Base-by-base conservation (phyloP, 225 moss, liverwort and hornwort genomes). In the Physcomitrium patens region DNA sequence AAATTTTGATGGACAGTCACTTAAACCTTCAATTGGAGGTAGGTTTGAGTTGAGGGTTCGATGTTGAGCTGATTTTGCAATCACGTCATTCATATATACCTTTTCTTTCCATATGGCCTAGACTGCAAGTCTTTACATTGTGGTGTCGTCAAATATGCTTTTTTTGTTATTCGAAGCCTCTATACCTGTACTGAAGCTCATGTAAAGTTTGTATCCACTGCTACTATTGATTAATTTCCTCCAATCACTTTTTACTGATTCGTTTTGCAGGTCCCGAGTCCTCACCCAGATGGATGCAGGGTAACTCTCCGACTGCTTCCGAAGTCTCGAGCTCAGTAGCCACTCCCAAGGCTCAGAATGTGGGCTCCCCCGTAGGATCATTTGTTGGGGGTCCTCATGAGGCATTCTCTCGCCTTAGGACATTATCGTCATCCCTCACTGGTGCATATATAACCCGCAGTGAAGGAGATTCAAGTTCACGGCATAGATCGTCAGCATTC, bases 321-420 rank as follows among this genome's bases (percentile, higher is more conserved):
- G 88, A 89, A 60, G 75, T 78, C 70, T 89, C 89, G 44, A 89
- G 85, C 78, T 72, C 73, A 80, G 85, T 67, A 52, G 58, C 64
- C 17, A 83, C 80, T 71, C 76, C 83, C 15, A 85, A 74, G 67
- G 66, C 80, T 23, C 78, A 71, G 55, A 78, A 59, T 75, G 68
- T 72, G 62, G 61, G 56, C 23, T 92, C 93, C 43, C 85, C 90
- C 74, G 78, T 76, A 26, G 76, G 77, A 56, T 65, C 92, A 57
- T 92, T 84, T 83, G 79, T 73, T 69, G 96, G 83, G 19, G 81
- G 77, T 14, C 78, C 86, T 47, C 87, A 90, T 69, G 96, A 96
- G 23, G 71, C 83, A 48, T 79, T 87, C 65, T 62, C 80, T 72
- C 86, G 88, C 37, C 82, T 91, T 49, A 84, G 86, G 47, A 77